Evolutionary conservation across 2,329 filamentous ascomycete species (phyloP), one percentile per base, ranked within the genome.

Genomic region (Penicillium sp.): DNA sequence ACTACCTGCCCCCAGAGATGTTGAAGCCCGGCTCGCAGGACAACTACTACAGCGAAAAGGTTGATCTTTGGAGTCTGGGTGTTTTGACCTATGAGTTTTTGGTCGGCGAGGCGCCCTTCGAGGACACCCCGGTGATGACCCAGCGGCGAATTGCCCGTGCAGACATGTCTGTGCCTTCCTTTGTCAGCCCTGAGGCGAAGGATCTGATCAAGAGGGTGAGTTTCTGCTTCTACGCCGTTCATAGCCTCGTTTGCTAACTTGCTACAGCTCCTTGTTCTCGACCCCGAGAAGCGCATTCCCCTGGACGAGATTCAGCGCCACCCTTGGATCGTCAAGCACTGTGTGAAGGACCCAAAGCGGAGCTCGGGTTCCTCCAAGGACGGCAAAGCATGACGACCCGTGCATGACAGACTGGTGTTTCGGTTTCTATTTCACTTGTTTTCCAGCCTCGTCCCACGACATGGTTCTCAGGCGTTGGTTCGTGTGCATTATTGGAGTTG

Each of bases 1-100:
- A 99, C 78, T 99, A 99, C 76, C 85, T 99, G 16, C 95, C 95
- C 3, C 95, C 95, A 4, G 95, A 99, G 87, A 99, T 99, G 95
- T 85, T 98, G 76, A 91, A 89, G 76, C 86, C 88, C 4, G 89
- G 91, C 46, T 84, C 85, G 66, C 85, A 88, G 67, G 91, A 95
- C 70, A 96, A 95, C 78, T 96, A 85, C 73, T 98, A 98, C 78
- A 90, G 86, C 60, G 93, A 97, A 74, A 98, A 97, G 80, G 91
- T 99, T 35, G 95, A 99, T 73, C 79, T 98, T 61, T 99, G 95
- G 95, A 95, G 91, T 72, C 81, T 99, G 70, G 95, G 95, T 24
- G 95, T 98, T 22, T 77, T 99, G 77, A 96, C 90, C 2, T 99
- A 98, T 70, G 95, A 99, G 78, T 99, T 99, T 70, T 78, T 99